A percentile compares a stretch with the other conserved stretches of the same genome.
These are phyloP conservation scores for Pigoraptor vietnamica DNA, from an alignment of 78 protist genomes.

Conservation along the genomic window DNA sequence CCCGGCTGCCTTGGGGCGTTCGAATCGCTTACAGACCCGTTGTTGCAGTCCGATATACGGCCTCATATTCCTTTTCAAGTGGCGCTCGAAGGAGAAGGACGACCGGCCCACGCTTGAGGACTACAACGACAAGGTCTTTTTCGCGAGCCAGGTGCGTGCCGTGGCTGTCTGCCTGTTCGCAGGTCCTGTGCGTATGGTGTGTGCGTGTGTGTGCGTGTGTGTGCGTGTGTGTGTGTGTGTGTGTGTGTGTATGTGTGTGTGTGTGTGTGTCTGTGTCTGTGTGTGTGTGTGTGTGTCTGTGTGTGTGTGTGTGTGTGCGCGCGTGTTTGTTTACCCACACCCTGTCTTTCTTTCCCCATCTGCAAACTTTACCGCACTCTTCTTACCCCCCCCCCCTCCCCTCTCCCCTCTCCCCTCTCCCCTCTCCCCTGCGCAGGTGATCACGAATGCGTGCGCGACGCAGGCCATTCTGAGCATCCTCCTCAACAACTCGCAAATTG, in stretches of 20 bases:
- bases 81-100: constrained; percentile 49
- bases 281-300: too few relatives aligned
- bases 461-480: constrained; percentile 95
- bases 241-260: too few relatives aligned
- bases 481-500: constrained; percentile 65
- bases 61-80: constrained; percentile 87
- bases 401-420: too few relatives aligned
- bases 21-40: neutral
- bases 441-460: constrained; percentile 96
- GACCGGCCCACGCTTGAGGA: constrained; percentile 12
- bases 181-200: neutral
- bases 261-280: too few relatives aligned
- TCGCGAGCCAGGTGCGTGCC: constrained; percentile 71
- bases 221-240: too few relatives aligned
- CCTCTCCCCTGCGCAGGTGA: constrained; percentile 22
- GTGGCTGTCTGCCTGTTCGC: neutral
- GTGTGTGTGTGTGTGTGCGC: too few relatives aligned
- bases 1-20: too few relatives aligned
- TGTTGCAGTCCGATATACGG: constrained; percentile 48
- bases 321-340: too few relatives aligned
- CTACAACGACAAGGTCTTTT: constrained; percentile 49
- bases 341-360: too few relatives aligned
- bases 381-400: too few relatives aligned
- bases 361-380: too few relatives aligned
- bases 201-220: too few relatives aligned